phyloP scores from a whole-genome alignment of 1,139 yeast species.

The Candida tunisiensis region DNA sequence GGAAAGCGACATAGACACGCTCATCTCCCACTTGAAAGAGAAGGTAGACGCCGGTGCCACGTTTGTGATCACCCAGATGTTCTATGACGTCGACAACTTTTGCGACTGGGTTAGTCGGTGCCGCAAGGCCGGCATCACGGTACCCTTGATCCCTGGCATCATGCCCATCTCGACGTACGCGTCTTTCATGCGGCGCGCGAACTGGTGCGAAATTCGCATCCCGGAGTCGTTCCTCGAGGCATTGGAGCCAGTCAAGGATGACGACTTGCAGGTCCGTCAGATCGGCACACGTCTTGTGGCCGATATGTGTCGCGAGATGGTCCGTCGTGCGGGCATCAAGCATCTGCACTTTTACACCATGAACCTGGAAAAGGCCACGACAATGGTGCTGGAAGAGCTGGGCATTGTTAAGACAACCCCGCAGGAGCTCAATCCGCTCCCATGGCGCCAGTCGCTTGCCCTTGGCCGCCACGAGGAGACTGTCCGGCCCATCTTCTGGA shows the following conservation, averaged over 20 bases:
- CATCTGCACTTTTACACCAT: constrained; percentile 93
- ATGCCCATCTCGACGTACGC: constrained; percentile 97
- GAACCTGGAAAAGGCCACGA: constrained; percentile 84
- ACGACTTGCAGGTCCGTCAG: constrained; percentile 77
- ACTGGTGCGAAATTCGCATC: constrained; percentile 75
- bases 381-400: constrained; percentile 71
- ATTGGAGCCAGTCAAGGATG: constrained; percentile 76
- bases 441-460: constrained; percentile 84
- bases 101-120: constrained; percentile 64
- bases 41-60: constrained; percentile 92
- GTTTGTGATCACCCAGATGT: constrained; percentile 78
- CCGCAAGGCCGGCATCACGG: constrained; percentile 56
- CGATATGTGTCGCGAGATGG: constrained; percentile 62
- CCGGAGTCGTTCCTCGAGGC: constrained; percentile 59
- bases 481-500: constrained; percentile 94
- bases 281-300: constrained; percentile 71
- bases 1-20: constrained; percentile 39
- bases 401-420: constrained; percentile 27
- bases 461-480: constrained; percentile 69
- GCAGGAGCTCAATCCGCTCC: constrained; percentile 23
- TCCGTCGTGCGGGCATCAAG: constrained; percentile 52
- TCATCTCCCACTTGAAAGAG: constrained; percentile 57
- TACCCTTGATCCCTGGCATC: constrained; percentile 92
- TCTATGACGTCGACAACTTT: constrained; percentile 65
- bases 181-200: constrained; percentile 81